Conservation (phyloP, 805 yeast genomes). For the Sungouiozyma intestinalis region DNA sequence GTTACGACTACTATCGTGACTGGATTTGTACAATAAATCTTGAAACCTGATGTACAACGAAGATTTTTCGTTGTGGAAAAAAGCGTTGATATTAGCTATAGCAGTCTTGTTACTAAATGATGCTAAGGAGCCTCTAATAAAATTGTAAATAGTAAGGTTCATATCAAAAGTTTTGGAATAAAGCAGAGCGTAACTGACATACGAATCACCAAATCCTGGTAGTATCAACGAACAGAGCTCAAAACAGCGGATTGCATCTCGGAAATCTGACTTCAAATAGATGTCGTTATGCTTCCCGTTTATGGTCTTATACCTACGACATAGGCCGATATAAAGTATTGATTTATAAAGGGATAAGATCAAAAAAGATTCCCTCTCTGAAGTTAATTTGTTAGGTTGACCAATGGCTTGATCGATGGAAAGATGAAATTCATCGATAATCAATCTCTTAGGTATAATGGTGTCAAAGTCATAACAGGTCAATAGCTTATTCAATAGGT, state of each 20-base stretch:
- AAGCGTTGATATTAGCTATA: conserved; percentile 33
- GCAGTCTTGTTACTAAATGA: conserved; percentile 42
- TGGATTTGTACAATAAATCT: conserved; percentile 9
- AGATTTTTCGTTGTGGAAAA: conserved; percentile 30
- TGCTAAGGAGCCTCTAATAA: conserved; percentile 44
- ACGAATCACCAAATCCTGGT: conserved; percentile 60
- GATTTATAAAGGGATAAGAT: conserved; percentile 15
- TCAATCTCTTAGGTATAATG: conserved; percentile 8
- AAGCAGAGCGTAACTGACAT: conserved; percentile 21
- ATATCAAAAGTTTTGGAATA: conserved; percentile 19
- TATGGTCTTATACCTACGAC: conserved; percentile 45
- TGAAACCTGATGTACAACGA: conserved; percentile 18
- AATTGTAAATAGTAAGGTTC: conserved; percentile 18
- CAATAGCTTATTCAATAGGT: conserved; percentile 24
- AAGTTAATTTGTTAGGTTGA: conserved; percentile 1
- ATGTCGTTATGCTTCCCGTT: conserved; percentile 34
- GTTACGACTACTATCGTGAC: conserved; percentile 17
- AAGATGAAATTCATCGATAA: conserved; percentile 7
- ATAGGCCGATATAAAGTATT: conserved; percentile 43
- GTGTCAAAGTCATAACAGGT: conserved; percentile 6
- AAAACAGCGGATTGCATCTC: conserved; percentile 38
- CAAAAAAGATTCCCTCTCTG: conserved; percentile 6
- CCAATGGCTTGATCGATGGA: not conserved
- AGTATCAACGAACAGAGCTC: conserved; percentile 44
- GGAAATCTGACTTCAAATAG: conserved; percentile 33